phyloP scores from a whole-genome alignment of 2,329 filamentous ascomycete genomes.

The Davidsoniella eucalypti region DNA sequence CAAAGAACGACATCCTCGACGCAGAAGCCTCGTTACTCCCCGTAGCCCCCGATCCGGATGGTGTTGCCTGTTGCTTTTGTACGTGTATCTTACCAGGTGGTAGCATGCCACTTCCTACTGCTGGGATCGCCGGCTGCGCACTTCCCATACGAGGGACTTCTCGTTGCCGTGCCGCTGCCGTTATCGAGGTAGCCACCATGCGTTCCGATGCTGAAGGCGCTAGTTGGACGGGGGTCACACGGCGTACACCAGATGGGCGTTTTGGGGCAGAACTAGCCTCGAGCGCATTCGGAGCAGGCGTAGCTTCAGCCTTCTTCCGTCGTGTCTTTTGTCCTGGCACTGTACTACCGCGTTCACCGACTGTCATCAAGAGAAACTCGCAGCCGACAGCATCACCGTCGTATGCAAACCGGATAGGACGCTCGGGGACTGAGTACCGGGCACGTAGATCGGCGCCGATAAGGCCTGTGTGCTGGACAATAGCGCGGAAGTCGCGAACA shows the following conservation, averaged over 20 bases:
- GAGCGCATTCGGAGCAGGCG: not conserved
- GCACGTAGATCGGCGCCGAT: slow-evolving; percentile 50
- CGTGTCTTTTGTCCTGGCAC: slow-evolving; percentile 31
- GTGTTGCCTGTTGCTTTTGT: not conserved
- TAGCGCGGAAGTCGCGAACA: slow-evolving; percentile 69
- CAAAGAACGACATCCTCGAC: slow-evolving; percentile 18
- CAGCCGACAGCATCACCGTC: slow-evolving; percentile 50
- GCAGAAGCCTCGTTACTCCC: not conserved
- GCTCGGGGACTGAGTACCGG: slow-evolving; percentile 52
- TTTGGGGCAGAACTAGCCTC: slow-evolving; percentile 13
- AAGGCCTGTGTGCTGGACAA: slow-evolving; percentile 58
- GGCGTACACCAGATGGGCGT: not conserved
- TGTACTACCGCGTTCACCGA: slow-evolving; percentile 40
- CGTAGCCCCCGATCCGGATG: not conserved
- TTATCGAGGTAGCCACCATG: not conserved
- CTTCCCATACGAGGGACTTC: not conserved
- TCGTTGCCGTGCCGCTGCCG: not conserved
- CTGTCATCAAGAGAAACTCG: slow-evolving; percentile 71
- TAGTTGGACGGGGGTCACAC: not conserved
- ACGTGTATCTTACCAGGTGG: not conserved
- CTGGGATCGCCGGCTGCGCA: slow-evolving; percentile 21
- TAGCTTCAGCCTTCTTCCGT: slow-evolving; percentile 16
- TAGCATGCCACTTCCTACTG: slow-evolving; percentile 13
- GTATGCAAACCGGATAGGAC: slow-evolving; percentile 59
- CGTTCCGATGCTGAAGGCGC: not conserved